Percentiles rank a stretch among this genome's conserved stretches.
These are phyloP conservation scores for Canna indica DNA, from an alignment of 176 grass and related monocot species.

Conservation along the genomic window DNA sequence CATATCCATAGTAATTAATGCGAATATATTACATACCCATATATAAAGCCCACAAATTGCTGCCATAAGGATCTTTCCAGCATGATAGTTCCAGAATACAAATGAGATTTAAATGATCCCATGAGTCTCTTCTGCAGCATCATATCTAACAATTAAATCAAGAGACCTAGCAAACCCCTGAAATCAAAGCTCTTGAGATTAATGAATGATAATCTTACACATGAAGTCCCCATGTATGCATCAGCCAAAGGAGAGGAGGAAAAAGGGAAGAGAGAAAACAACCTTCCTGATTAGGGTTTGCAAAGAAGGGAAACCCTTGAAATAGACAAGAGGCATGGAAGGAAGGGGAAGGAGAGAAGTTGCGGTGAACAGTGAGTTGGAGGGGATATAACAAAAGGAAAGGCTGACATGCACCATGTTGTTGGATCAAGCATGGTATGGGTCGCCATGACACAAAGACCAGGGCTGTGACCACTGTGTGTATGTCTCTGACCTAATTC, in stretches of 20 bases:
- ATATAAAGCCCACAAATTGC: too few species aligned
- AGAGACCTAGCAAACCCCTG: too few species aligned
- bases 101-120: too few species aligned
- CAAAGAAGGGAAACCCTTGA: not conserved
- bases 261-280: not conserved
- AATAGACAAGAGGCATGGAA: not conserved
- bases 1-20: too few species aligned
- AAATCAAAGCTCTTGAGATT: too few species aligned
- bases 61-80: too few species aligned
- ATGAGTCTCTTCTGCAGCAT: too few species aligned
- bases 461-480: not conserved
- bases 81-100: too few species aligned
- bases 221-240: too few species aligned
- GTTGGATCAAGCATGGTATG: not conserved
- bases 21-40: too few species aligned
- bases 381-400: conserved; percentile 7
- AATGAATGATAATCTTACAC: too few species aligned
- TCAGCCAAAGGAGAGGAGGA: not conserved
- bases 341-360: not conserved
- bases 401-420: conserved; percentile 10
- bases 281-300: not conserved
- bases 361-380: not conserved
- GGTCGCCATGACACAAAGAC: not conserved
- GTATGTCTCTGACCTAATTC: not conserved
- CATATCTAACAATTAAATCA: too few species aligned